Conservation (phyloP, 257 asterid species). For the Capsicum baccatum region DNA sequence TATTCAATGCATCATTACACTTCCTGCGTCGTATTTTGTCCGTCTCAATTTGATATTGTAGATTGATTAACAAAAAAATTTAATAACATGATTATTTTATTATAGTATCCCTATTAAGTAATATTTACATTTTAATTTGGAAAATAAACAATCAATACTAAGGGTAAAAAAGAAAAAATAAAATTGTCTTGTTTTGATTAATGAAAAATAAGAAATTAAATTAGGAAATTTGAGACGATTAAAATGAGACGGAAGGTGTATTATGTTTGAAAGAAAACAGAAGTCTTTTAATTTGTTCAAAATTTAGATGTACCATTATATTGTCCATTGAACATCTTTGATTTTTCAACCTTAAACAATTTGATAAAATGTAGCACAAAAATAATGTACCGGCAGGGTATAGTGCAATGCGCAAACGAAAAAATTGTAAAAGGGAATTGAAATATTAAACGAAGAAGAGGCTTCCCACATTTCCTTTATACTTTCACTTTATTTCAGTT, state of each 20-base stretch:
- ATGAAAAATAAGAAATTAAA: no score
- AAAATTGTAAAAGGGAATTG: neutral
- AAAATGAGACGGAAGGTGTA: neutral
- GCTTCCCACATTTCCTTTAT: neutral
- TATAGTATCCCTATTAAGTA: no score
- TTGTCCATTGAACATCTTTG: neutral
- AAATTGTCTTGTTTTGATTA: no score
- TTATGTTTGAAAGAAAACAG: neutral
- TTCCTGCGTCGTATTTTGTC: no score
- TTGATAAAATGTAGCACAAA: neutral
- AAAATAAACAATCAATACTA: no score
- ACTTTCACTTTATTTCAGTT: neutral
- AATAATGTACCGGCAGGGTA: no score
- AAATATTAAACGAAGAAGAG: neutral
- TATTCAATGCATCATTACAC: neutral
- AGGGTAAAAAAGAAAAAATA: no score
- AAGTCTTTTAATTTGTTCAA: neutral
- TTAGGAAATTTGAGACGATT: no score
- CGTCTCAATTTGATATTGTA: no score
- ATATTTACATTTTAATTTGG: no score
- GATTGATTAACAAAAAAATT: no score
- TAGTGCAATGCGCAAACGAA: neutral
- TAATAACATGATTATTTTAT: no score
- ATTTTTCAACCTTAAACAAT: neutral
- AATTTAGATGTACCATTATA: neutral